A percentile compares a stretch with the other conserved stretches of the same genome.
Conservation (phyloP, 2,329 filamentous ascomycete species). For the Arthrobotrys entomopaga region DNA sequence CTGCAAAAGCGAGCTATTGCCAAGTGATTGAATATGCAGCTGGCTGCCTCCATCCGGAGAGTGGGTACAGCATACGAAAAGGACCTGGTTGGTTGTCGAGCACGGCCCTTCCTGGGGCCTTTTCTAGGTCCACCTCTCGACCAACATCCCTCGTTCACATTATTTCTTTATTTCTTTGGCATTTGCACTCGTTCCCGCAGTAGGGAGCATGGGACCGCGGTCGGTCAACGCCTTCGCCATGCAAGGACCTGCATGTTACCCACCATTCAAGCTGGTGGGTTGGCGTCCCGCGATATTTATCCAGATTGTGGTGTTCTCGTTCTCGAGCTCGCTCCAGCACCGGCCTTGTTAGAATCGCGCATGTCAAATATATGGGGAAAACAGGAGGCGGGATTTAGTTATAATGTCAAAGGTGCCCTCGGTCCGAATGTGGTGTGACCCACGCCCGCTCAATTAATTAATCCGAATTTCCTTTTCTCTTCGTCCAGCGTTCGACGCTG, state of each 20-base stretch:
- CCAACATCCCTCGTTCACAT: neutral
- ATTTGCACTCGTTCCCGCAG: constrained; percentile 5
- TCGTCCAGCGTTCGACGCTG: neutral
- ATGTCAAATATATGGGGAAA: constrained; percentile 10
- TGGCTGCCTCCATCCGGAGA: too few species aligned
- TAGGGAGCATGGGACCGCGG: constrained; percentile 34
- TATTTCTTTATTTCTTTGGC: too few species aligned
- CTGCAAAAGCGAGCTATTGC: too few species aligned
- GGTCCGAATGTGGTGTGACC: constrained; percentile 14
- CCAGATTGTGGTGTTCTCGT: constrained; percentile 44
- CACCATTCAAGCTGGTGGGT: constrained; percentile 28
- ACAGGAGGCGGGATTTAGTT: constrained; percentile 43
- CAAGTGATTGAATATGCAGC: too few species aligned
- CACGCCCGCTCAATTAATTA: constrained; percentile 38
- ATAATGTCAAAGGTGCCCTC: constrained; percentile 45
- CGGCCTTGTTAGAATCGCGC: constrained; percentile 22
- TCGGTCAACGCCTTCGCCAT: constrained; percentile 44
- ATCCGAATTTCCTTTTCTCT: constrained; percentile 31
- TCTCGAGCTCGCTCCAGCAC: constrained; percentile 4
- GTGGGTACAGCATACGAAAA: too few species aligned
- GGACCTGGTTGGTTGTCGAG: constrained; percentile 1
- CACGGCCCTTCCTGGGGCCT: constrained; percentile 9
- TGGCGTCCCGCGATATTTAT: constrained; percentile 53
- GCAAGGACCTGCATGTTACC: constrained; percentile 39
- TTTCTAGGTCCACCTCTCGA: neutral